Percentiles rank a stretch among this genome's conserved stretches.
Evolutionary conservation across 768 basidiomycete species (phyloP).

Genomic region (Mycena alexandri): DNA sequence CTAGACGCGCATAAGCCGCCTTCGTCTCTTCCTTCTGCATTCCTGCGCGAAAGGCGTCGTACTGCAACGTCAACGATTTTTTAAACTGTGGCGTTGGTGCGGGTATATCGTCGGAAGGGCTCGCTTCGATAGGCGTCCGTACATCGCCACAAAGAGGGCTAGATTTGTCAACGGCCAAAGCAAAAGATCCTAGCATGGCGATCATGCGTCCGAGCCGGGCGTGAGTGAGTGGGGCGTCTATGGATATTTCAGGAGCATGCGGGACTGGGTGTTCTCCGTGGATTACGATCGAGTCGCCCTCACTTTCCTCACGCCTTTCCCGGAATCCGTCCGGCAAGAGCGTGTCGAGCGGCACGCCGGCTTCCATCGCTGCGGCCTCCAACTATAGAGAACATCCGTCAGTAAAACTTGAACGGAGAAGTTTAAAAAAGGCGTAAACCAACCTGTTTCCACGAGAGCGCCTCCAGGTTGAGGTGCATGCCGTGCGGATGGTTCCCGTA

Average conservation of each 20-base stretch:
- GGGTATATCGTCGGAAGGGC: no score
- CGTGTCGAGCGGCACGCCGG: constrained; percentile 69
- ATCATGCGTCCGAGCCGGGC: constrained; percentile 72
- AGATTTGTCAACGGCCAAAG: constrained; percentile 55
- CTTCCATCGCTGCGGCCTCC: constrained; percentile 74
- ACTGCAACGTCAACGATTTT: constrained; percentile 44
- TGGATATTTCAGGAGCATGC: constrained; percentile 10
- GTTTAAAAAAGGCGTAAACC: not conserved
- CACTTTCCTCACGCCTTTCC: constrained; percentile 33
- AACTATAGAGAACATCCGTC: constrained; percentile 43
- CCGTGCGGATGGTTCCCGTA: constrained; percentile 53
- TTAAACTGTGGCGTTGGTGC: no score
- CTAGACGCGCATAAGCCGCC: constrained; percentile 69
- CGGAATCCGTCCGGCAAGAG: constrained; percentile 59
- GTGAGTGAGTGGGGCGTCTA: constrained; percentile 59
- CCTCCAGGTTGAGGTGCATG: constrained; percentile 75
- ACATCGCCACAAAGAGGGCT: constrained; percentile 31
- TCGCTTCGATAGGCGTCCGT: not conserved
- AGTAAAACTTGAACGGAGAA: constrained; percentile 11
- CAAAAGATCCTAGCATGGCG: constrained; percentile 64
- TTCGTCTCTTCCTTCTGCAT: constrained; percentile 61
- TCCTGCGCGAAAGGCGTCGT: constrained; percentile 45
- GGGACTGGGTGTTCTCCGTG: not conserved
- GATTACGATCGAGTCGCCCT: constrained; percentile 14
- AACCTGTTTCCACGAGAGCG: constrained; percentile 61